phyloP scores from a whole-genome alignment of 305 asterid species.

The Fraxinus greggii region DNA sequence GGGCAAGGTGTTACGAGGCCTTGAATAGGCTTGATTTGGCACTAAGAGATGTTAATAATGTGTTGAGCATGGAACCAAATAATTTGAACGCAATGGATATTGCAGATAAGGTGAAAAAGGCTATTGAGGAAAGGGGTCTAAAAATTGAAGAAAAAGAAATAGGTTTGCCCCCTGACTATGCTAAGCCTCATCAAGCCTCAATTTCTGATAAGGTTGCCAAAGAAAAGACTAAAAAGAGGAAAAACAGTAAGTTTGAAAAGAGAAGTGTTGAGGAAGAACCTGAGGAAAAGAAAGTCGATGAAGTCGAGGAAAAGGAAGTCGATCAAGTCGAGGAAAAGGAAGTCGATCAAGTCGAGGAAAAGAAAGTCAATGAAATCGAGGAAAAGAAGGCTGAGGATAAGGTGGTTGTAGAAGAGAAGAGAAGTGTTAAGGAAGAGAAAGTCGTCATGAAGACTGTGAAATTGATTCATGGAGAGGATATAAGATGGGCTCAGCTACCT shows the following conservation, averaged over 20 bases:
- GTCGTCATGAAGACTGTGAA: constrained; percentile 61
- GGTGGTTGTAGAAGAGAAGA: constrained; percentile 65
- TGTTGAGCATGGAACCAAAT: constrained; percentile 75
- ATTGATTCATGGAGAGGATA: constrained; percentile 77
- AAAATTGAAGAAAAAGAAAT: constrained; percentile 54
- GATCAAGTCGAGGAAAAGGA: constrained; percentile 44
- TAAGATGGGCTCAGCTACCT: constrained; percentile 82
- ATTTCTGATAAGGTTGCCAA: constrained; percentile 38
- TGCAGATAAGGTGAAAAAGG: constrained; percentile 51
- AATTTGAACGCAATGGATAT: constrained; percentile 76
- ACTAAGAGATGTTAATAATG: constrained; percentile 61
- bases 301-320: constrained; percentile 17
- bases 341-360: constrained; percentile 45
- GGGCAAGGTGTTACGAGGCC: constrained; percentile 79
- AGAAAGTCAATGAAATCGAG: constrained; percentile 44
- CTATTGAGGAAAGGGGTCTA: constrained; percentile 48
- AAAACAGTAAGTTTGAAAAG: constrained; percentile 46
- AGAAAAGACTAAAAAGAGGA: constrained; percentile 63
- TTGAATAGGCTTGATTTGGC: constrained; percentile 77
- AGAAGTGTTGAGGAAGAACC: constrained; percentile 34
- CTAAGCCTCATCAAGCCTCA: constrained; percentile 39
- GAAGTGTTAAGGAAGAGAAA: constrained; percentile 66
- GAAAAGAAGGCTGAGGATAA: constrained; percentile 62
- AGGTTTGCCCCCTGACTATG: constrained; percentile 36
- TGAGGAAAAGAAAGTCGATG: constrained; percentile 39